These are phyloP conservation scores for Glycine latifolia DNA, from an alignment of 306 rosid genomes.

Conservation along the genomic window DNA sequence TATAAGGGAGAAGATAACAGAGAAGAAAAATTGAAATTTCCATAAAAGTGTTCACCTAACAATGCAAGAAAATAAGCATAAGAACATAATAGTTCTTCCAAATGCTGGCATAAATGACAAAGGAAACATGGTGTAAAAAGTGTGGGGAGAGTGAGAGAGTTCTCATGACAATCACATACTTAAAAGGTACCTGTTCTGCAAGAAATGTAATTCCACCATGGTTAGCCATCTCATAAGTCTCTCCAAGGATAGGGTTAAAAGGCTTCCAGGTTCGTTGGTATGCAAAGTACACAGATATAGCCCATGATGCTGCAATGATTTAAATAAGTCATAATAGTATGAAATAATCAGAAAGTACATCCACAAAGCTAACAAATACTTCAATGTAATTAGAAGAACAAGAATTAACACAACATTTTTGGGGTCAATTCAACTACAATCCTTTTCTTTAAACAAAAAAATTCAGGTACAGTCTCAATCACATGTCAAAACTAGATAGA, in stretches of 20 bases:
- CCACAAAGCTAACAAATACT: neutral
- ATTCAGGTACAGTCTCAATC: neutral
- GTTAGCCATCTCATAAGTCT: slow-evolving; percentile 89
- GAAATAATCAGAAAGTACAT: slow-evolving; percentile 32
- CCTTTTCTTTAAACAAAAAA: slow-evolving; percentile 1
- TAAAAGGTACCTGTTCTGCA: slow-evolving; percentile 83
- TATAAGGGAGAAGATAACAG: neutral
- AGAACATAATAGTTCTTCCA: slow-evolving; percentile 33
- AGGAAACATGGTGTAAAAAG: neutral
- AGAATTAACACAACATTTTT: slow-evolving; percentile 21
- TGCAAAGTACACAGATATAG: slow-evolving; percentile 91
- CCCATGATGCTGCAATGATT: slow-evolving; percentile 85
- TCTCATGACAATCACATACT: slow-evolving; percentile 36
- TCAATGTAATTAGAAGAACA: slow-evolving; percentile 23
- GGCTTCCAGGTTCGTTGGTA: slow-evolving; percentile 99
- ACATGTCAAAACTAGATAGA: slow-evolving; percentile 16
- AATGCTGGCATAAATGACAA: slow-evolving; percentile 20
- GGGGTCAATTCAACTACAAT: neutral
- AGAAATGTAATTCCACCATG: slow-evolving; percentile 80
- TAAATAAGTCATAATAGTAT: slow-evolving; percentile 16
- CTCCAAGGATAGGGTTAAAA: slow-evolving; percentile 96
- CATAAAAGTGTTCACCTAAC: neutral
- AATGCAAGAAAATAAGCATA: slow-evolving; percentile 25
- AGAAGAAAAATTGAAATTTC: slow-evolving; percentile 4
- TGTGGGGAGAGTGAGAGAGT: neutral